Conservation (phyloP, 129 eudicot species). For the Flaveria bidentis region DNA sequence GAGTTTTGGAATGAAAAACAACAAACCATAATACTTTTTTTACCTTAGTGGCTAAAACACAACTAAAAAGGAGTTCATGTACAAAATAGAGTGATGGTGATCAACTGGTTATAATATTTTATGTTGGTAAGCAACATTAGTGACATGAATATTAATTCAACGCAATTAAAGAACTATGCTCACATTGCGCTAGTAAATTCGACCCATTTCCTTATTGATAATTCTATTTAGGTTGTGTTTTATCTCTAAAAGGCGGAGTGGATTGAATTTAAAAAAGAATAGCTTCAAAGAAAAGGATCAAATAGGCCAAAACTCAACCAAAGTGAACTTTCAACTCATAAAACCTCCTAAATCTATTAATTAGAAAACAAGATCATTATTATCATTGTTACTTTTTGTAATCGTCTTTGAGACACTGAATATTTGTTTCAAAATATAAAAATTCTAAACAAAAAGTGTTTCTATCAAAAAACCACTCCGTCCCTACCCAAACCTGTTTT, state of each 20-base stretch:
- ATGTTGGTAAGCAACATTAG: slow-evolving; percentile 5
- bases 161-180: background rate
- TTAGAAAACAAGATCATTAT: background rate
- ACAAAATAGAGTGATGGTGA: background rate
- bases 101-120: background rate
- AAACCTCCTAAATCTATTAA: background rate
- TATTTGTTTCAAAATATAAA: background rate
- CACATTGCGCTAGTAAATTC: background rate
- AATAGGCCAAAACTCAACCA: background rate
- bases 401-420: background rate
- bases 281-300: background rate
- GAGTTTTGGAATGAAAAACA: slow-evolving; percentile 4
- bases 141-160: background rate
- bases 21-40: background rate
- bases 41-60: background rate
- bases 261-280: background rate
- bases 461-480: background rate
- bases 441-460: too few species aligned
- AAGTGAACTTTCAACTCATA: background rate
- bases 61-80: background rate
- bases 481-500: background rate
- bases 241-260: background rate
- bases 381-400: background rate
- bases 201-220: background rate
- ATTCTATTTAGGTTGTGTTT: background rate